phyloP scores from a whole-genome alignment of 495 filamentous ascomycete species.

The Xylaria flabelliformis region DNA sequence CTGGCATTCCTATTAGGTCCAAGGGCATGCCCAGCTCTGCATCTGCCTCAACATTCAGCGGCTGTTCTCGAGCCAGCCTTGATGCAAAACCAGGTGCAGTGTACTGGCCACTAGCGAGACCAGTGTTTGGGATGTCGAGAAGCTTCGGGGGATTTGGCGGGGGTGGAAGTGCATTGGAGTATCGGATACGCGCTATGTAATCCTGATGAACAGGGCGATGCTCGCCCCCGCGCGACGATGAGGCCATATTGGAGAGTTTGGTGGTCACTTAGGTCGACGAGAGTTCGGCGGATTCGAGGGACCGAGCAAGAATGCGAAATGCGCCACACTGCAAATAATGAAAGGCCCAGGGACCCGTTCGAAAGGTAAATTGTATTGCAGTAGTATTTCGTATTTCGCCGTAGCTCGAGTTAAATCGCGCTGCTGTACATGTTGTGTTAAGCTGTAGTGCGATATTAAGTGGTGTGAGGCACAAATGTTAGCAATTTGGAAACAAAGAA shows the following conservation, averaged over 20 bases:
- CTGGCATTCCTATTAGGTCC: conserved; percentile 91
- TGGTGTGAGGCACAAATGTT: background rate
- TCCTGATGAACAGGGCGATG: conserved; percentile 81
- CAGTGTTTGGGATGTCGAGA: conserved; percentile 92
- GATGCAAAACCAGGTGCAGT: conserved; percentile 87
- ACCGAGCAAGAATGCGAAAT: conserved; percentile 11
- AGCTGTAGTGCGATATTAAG: background rate
- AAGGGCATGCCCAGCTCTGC: conserved; percentile 97
- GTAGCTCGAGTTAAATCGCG: background rate
- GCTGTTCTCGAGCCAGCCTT: conserved; percentile 84
- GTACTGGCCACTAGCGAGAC: conserved; percentile 80
- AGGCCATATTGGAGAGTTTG: conserved; percentile 47
- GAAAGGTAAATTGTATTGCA: background rate
- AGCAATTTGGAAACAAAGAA: conserved; percentile 13
- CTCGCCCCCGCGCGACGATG: conserved; percentile 57
- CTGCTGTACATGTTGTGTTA: background rate
- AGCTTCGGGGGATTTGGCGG: conserved; percentile 94
- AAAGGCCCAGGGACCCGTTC: background rate
- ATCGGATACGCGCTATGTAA: conserved; percentile 93
- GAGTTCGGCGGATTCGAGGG: background rate
- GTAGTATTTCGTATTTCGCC: background rate
- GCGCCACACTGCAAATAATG: background rate
- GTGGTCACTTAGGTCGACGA: background rate
- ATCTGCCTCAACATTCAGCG: conserved; percentile 96
- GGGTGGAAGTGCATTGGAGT: conserved; percentile 91